These are phyloP conservation scores for Aspergillus kassunensis DNA, from an alignment of 495 filamentous ascomycete genomes.

Conservation along the genomic window DNA sequence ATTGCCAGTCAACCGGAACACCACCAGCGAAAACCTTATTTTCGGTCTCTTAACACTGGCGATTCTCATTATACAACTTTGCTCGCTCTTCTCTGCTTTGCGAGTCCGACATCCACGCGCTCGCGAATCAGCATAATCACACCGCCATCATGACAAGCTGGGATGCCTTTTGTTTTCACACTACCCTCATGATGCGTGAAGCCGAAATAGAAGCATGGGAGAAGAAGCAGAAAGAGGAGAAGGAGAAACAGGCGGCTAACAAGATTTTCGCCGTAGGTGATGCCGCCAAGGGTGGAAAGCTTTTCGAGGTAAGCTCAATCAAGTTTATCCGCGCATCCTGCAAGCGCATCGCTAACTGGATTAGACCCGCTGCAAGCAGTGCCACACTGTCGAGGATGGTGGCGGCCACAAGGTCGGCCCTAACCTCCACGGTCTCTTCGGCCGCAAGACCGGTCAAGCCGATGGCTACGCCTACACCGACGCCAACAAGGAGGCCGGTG, in stretches of 20 bases:
- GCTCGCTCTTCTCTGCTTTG: no score
- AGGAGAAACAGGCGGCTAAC: constrained; percentile 28
- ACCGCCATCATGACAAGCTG: constrained; percentile 27
- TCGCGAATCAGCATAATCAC: neutral
- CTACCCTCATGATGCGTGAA: constrained; percentile 27
- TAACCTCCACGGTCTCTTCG: constrained; percentile 94
- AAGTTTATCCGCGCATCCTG: neutral
- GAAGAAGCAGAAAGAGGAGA: constrained; percentile 12
- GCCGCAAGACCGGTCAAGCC: constrained; percentile 86
- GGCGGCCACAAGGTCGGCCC: constrained; percentile 98
- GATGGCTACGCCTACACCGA: constrained; percentile 98
- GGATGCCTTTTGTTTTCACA: constrained; percentile 26
- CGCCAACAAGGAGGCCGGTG: constrained; percentile 96
- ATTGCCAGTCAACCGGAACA: no score
- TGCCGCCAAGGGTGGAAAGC: constrained; percentile 92
- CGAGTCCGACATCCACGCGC: neutral
- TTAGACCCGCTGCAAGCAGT: constrained; percentile 94
- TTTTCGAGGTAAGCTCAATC: constrained; percentile 70
- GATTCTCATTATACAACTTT: no score
- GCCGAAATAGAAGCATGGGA: constrained; percentile 23
- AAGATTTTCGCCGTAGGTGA: constrained; percentile 59
- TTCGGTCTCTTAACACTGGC: no score
- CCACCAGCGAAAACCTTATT: no score
- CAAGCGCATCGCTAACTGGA: constrained; percentile 16
- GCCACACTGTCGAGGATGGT: constrained; percentile 84